phyloP scores from a whole-genome alignment of 2,329 filamentous ascomycete species.

The Aspergillus floridensis region DNA sequence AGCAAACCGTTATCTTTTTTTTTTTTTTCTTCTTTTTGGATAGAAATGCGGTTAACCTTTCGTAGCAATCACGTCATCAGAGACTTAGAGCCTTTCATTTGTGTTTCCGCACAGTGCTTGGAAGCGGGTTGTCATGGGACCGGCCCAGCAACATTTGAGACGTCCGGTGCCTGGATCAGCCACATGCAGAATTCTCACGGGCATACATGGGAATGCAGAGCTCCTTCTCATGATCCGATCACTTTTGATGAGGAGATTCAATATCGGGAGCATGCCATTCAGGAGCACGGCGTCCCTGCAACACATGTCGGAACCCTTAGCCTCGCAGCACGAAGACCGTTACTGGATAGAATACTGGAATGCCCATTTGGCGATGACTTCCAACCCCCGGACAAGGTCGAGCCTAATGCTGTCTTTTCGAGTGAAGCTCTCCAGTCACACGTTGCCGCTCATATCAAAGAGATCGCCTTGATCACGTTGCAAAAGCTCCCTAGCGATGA shows the following conservation, averaged over 20 bases:
- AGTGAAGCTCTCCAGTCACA: slow-evolving; percentile 31
- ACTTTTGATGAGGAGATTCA: slow-evolving; percentile 24
- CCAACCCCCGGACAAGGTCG: slow-evolving; percentile 18
- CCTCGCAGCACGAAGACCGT: slow-evolving; percentile 25
- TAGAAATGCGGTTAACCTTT: slow-evolving; percentile 2
- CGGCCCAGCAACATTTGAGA: slow-evolving; percentile 14
- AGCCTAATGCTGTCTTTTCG: slow-evolving; percentile 18
- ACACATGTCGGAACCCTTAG: slow-evolving; percentile 21
- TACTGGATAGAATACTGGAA: slow-evolving; percentile 22
- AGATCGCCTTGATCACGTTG: slow-evolving; percentile 32
- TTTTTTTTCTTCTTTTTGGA: background rate
- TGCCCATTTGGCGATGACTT: slow-evolving; percentile 32
- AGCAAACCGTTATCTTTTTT: slow-evolving; percentile 2
- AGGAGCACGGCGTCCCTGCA: slow-evolving; percentile 23
- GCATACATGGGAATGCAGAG: slow-evolving; percentile 29
- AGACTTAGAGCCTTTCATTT: slow-evolving; percentile 15
- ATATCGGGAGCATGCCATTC: slow-evolving; percentile 26
- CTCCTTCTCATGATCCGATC: slow-evolving; percentile 27
- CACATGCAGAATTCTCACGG: slow-evolving; percentile 27
- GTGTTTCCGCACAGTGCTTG: slow-evolving; percentile 12
- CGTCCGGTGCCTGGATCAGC: slow-evolving; percentile 11
- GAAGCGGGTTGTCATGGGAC: slow-evolving; percentile 4
- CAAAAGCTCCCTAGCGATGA: slow-evolving; percentile 30
- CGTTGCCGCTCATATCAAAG: slow-evolving; percentile 30
- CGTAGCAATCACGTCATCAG: slow-evolving; percentile 12